Evolutionary conservation across 2,329 filamentous ascomycete genomes (phyloP), one percentile per base, ranked within the genome.

Genomic region (Phoma sp.): DNA sequence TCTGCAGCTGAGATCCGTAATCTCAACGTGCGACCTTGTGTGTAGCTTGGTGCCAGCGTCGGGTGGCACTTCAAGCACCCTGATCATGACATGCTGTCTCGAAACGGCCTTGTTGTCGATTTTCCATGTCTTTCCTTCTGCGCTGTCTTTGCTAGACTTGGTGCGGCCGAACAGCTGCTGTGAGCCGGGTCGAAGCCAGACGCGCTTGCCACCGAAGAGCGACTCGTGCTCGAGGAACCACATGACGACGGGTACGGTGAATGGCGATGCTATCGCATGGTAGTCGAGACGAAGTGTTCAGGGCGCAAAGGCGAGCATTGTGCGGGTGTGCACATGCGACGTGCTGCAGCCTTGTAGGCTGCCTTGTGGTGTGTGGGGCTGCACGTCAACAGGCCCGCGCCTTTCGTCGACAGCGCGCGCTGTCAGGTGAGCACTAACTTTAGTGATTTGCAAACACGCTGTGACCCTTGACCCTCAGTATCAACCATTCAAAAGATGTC

Each of bases 131-230:
- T 69, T 73, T 29, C 51, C 53, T 21, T 70, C 69, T 25, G 71
- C 81, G 64, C 35, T 38, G 22, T 69, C 64, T 38, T 68, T 61
- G 85, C 86, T 81, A 68, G 89, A 82, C 60, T 83, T 84, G 33
- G 90, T 92, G 61, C 94, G 87, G 51, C 94, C 94, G 72, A 96
- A 91, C 19, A 96, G 83, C 74, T 95, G 94, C 65, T 85, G 86
- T 72, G 92, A 91, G 45, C 92, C 93, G 2, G 93, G 93, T 54
- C 89, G 87, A 58, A 96, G 82, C 93, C 93, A 96, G 63, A 93
- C 81, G 67, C 85, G 86, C 75, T 86, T 90, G 57, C 81, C 80
- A 53, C 79, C 77, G 51, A 87, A 83, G 47, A 82, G 77, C 55
- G 83, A 78, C 36, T 84, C 79, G 65, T 82, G 84, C 65, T 87